Percentiles rank a stretch among this genome's conserved stretches.
Conservation (phyloP, 2,329 filamentous ascomycete genomes). For the Xylariaceae sp. region DNA sequence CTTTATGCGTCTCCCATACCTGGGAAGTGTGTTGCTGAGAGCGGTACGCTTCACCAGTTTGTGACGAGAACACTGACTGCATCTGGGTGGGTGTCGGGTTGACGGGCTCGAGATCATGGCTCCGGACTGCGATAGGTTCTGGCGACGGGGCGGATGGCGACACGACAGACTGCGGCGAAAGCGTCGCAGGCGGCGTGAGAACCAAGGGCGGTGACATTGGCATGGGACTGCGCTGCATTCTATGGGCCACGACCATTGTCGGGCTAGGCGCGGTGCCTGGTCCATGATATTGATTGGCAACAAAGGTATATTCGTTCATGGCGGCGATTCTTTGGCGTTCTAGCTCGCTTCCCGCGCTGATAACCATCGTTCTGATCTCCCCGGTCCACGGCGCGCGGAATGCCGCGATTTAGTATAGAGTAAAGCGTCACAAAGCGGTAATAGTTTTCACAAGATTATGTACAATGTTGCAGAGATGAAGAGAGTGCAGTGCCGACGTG, state of each 20-base stretch:
- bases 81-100: slow-evolving; percentile 25
- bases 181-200: slow-evolving; percentile 14
- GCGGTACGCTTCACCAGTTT: slow-evolving; percentile 30
- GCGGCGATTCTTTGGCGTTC: neutral
- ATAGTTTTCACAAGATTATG: too few relatives aligned
- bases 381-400: neutral
- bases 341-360: too few relatives aligned
- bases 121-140: slow-evolving; percentile 15
- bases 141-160: slow-evolving; percentile 19
- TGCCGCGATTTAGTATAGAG: neutral
- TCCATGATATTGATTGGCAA: slow-evolving; percentile 17
- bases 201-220: slow-evolving; percentile 18
- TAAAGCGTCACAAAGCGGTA: too few relatives aligned
- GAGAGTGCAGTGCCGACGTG: too few relatives aligned
- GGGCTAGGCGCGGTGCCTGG: slow-evolving; percentile 17
- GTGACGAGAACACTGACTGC: slow-evolving; percentile 31
- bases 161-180: slow-evolving; percentile 22
- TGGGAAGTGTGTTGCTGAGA: slow-evolving; percentile 30
- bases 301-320: slow-evolving; percentile 29
- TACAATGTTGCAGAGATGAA: too few relatives aligned
- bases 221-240: slow-evolving; percentile 17
- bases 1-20: slow-evolving; percentile 47
- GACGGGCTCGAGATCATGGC: slow-evolving; percentile 18
- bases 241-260: slow-evolving; percentile 23
- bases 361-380: neutral